These are phyloP conservation scores for Wallacemonas sp. DNA, from an alignment of 208 protist species.

Conservation along the genomic window DNA sequence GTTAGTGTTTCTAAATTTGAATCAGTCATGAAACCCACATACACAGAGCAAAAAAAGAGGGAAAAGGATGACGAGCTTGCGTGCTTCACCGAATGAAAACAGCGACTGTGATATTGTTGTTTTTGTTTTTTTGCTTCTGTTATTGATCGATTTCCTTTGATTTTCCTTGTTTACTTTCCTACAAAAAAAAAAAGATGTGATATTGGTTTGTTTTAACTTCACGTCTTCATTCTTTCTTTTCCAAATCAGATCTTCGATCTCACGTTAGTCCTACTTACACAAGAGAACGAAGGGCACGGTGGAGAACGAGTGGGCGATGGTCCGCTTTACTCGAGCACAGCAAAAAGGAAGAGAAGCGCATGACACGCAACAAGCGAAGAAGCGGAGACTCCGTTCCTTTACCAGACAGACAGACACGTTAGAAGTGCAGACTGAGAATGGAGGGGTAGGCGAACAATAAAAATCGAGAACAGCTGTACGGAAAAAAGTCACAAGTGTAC, in stretches of 20 bases:
- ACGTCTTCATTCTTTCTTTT: slow-evolving; percentile 12
- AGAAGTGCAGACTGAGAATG: too few relatives aligned
- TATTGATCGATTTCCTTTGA: too few relatives aligned
- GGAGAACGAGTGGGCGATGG: too few relatives aligned
- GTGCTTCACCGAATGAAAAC: not conserved
- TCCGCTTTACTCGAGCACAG: too few relatives aligned
- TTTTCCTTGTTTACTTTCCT: slow-evolving; percentile 25
- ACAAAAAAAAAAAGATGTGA: slow-evolving; percentile 24
- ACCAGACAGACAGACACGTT: too few relatives aligned
- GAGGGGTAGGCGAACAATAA: too few relatives aligned
- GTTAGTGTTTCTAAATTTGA: slow-evolving; percentile 11
- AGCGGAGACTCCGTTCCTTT: too few relatives aligned
- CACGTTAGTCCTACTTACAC: slow-evolving; percentile 13
- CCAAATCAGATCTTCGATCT: slow-evolving; percentile 10
- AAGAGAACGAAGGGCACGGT: slow-evolving; percentile 11
- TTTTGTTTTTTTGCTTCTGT: slow-evolving; percentile 18
- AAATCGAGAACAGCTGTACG: too few relatives aligned
- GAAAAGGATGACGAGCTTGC: slow-evolving; percentile 15
- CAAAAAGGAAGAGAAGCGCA: too few relatives aligned
- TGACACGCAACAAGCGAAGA: too few relatives aligned
- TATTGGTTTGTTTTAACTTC: slow-evolving; percentile 16
- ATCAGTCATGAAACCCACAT: slow-evolving; percentile 23
- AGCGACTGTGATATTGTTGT: slow-evolving; percentile 2
- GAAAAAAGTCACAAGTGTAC: too few relatives aligned
- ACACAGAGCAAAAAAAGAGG: slow-evolving; percentile 26